Base-by-base conservation (phyloP, 805 yeast species). In the Myxozyma mucilagina region DNA sequence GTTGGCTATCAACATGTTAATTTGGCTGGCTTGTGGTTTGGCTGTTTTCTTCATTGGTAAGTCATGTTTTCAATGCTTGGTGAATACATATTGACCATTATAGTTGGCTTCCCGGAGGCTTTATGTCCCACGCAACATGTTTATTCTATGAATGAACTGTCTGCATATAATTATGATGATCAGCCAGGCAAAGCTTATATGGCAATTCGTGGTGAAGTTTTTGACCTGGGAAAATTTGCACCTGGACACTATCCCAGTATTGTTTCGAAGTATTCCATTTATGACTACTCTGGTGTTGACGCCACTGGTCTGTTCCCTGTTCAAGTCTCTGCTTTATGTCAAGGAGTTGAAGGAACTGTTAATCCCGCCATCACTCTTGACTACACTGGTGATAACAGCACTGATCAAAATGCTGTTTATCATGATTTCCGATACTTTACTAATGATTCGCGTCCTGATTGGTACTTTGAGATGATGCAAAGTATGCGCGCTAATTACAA, bases 81-180 rank as follows among this genome's bases (percentile, higher is more conserved):
- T 9, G 18, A 70, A 75, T 44, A 63, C 74, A 42, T 68, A 6
- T 16, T 51, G 47, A 31, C 39, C 56, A 14, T 29, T 18, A 8
- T 24, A 61, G 66, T 77, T 49, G 80, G 78, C 1, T 71, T 77
- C 61, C 79, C 80, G 6, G 71, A 71, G 47, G 69, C 77, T 35
- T 69, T 77, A 39, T 77, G 80, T 62, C 80, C 80, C 11, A 60
- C 73, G 10, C 78, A 77, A 59, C 69, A 77, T 56, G 74, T 77
- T 24, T 68, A 72, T 58, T 68, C 73, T 14, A 34, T 67, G 0
- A 70, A 70, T 5, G 77, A 77, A 56, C 68, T 77, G 31, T 51
- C 67, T 1, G 71, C 64, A 1, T 74, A 74, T 59, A 70, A 72
- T 9, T 56, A 63, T 38, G 65, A 68, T 10, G 62, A 58, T 45